Evolutionary conservation across 163 green algal genomes (phyloP), one percentile per base, ranked within the genome.

Genomic region (Coccomyxa subellipsoidea): DNA sequence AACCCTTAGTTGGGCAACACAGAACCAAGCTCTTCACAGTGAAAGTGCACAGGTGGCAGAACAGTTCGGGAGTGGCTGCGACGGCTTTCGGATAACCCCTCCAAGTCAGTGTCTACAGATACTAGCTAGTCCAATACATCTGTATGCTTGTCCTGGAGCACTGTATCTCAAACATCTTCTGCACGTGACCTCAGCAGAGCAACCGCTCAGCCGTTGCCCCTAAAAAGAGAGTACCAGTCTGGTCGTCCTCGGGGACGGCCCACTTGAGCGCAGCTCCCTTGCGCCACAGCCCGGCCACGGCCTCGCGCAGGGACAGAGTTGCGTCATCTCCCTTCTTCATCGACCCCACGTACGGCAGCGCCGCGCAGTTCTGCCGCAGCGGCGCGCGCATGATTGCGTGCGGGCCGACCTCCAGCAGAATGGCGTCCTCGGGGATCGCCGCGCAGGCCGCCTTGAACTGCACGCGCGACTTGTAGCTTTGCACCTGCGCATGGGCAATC

Each of bases 271-370:
- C 77, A 2, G 54, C 77, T 10, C 77, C 77, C 77, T 81, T 81
- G 47, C 77, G 47, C 77, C 77, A 81, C 27, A 81, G 54, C 12
- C 53, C 77, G 18, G 47, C 77, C 2, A 81, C 53, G 0, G 77
- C 77, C 40, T 72, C 77, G 32, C 47, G 32, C 53, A 81, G 3
- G 54, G 27, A 73, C n/a, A 76, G 4, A 7, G 36, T 34, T 9
- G 47, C 77, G 54, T 73, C 32, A 7, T 81, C 77, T 40, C 35
- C 77, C 54, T 81, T 81, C 47, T 73, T 72, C 77, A 81, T 81
- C 12, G 15, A 38, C n/a, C 18, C 12, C 3, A 81, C 77, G 32
- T 81, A 81, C n/a, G 47, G 77, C 77, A 81, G n/a, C 23, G 31
- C 77, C 15, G 77, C 40, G 77, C 77, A 72, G 77, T 47, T 81